These are phyloP conservation scores for Cryptococcus sp. DNA, from an alignment of 1,284 basidiomycete genomes.

Conservation along the genomic window DNA sequence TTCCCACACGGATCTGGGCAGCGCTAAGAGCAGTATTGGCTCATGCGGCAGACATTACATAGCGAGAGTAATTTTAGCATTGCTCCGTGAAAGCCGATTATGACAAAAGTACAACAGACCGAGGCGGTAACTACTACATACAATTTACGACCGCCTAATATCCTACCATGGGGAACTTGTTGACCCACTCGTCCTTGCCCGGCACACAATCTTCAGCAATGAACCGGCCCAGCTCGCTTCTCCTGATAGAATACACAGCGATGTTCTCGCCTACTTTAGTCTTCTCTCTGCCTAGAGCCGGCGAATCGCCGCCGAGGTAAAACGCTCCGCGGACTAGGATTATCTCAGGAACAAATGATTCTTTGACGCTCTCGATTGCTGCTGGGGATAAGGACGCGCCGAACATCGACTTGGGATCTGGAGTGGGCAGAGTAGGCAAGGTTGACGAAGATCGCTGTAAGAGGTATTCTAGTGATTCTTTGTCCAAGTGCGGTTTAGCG, in stretches of 20 bases:
- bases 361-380: constrained; percentile 1
- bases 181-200: constrained; percentile 24
- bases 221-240: constrained; percentile 27
- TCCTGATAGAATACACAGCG: constrained; percentile 17
- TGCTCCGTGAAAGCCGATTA: no score
- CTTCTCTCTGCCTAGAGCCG: constrained; percentile 4
- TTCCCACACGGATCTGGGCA: no score
- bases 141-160: constrained; percentile 13
- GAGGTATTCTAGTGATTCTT: constrained; percentile 34
- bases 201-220: constrained; percentile 25
- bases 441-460: constrained; percentile 16
- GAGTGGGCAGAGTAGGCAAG: constrained; percentile 5
- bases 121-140: no score
- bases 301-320: constrained; percentile 17
- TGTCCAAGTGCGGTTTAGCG: constrained; percentile 31
- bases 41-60: no score
- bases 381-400: constrained; percentile 10
- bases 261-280: constrained; percentile 16
- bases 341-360: constrained; percentile 24
- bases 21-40: no score
- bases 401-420: background rate
- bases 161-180: constrained; percentile 28
- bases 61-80: no score
- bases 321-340: constrained; percentile 32
- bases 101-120: no score